A percentile compares a stretch with the other conserved stretches of the same genome.
Conservation (phyloP, 495 filamentous ascomycete genomes). For the Aspergillus wentii region DNA sequence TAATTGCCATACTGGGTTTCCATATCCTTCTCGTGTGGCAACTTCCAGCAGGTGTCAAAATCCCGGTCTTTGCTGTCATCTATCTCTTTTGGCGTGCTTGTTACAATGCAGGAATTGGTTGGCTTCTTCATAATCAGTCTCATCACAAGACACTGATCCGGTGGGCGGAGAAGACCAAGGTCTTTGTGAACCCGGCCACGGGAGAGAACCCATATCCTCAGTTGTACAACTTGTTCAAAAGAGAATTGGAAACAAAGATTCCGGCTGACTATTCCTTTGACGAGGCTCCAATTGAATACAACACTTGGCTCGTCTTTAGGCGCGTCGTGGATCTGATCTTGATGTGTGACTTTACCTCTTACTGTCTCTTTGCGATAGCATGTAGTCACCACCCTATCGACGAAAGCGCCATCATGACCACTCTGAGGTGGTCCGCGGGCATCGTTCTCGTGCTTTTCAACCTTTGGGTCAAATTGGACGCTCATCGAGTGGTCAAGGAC, state of each 20-base stretch:
- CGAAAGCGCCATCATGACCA: constrained; percentile 64
- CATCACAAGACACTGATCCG: constrained; percentile 77
- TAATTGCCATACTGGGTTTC: constrained; percentile 72
- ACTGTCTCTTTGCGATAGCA: constrained; percentile 90
- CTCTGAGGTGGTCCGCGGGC: constrained; percentile 76
- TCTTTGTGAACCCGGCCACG: constrained; percentile 78
- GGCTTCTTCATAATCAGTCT: constrained; percentile 83
- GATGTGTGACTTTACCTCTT: constrained; percentile 97
- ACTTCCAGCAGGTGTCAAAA: constrained; percentile 60
- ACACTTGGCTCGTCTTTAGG: constrained; percentile 95
- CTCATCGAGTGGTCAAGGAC: constrained; percentile 97
- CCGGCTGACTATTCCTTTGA: constrained; percentile 92
- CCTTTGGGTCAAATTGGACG: constrained; percentile 97
- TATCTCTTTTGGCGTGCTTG: constrained; percentile 90
- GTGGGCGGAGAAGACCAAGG: constrained; percentile 79
- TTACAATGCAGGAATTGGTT: constrained; percentile 94
- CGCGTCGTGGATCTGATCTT: constrained; percentile 92
- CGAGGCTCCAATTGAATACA: constrained; percentile 91
- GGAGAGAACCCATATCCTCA: constrained; percentile 76
- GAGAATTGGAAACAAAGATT: constrained; percentile 91
- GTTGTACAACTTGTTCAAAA: constrained; percentile 77
- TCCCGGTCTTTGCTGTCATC: constrained; percentile 70
- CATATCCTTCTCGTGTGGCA: constrained; percentile 68
- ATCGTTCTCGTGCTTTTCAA: constrained; percentile 86
- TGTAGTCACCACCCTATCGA: constrained; percentile 69